Conservation (phyloP, 345 rosid genomes). For the Eucalyptus curtisii region DNA sequence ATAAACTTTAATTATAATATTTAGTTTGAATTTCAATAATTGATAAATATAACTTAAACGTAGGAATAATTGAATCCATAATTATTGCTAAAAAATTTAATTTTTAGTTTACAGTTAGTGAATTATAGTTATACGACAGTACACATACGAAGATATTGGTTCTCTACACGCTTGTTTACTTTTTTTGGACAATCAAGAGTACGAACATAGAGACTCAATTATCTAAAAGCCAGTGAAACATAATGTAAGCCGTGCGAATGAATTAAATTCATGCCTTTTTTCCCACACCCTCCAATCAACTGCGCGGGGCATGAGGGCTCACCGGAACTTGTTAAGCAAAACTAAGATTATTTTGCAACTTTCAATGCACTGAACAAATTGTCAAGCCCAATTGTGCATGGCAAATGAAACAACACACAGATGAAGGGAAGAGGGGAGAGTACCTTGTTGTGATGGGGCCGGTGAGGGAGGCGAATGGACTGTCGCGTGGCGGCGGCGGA, state of each 20-base stretch:
- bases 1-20: no score
- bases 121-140: neutral
- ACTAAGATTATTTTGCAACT: neutral
- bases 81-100: neutral
- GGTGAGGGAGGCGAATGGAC: conserved; percentile 55
- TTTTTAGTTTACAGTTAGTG: no score
- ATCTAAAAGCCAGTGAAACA: neutral
- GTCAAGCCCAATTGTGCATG: neutral
- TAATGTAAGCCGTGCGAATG: neutral
- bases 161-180: neutral
- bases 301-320: neutral
- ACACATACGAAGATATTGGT: neutral
- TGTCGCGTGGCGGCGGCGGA: conserved; percentile 18
- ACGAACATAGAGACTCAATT: neutral
- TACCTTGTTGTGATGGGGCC: conserved; percentile 25
- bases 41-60: no score
- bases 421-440: neutral
- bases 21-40: no score
- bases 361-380: neutral
- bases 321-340: neutral
- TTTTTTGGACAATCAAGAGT: neutral
- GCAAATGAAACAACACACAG: neutral
- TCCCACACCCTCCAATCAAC: neutral
- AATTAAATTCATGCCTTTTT: neutral
- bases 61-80: no score